A percentile compares a stretch with the other conserved stretches of the same genome.
phyloP scores from a whole-genome alignment of 2,329 filamentous ascomycete genomes.

The Pseudogymnoascus sp. region DNA sequence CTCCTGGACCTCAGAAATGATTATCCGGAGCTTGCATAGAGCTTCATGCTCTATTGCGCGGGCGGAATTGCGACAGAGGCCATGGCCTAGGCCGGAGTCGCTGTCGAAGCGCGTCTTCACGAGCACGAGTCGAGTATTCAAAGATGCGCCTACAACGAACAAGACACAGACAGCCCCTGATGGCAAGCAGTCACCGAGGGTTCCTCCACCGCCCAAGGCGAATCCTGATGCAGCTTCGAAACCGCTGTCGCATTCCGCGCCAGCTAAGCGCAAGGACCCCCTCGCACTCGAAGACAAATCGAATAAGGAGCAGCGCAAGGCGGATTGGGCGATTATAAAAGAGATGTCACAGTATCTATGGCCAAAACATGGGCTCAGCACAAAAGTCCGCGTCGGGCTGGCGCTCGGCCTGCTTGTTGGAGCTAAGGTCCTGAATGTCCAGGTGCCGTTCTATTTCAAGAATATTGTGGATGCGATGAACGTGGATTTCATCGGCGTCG shows the following conservation, averaged over 20 bases:
- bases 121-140: slow-evolving; percentile 20
- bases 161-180: slow-evolving; percentile 18
- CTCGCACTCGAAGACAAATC: slow-evolving; percentile 60
- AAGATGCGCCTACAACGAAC: slow-evolving; percentile 18
- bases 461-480: slow-evolving; percentile 97
- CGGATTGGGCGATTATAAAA: slow-evolving; percentile 97
- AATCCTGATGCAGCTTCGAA: slow-evolving; percentile 23
- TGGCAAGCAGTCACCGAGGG: slow-evolving; percentile 18
- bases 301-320: slow-evolving; percentile 84
- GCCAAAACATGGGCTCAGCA: slow-evolving; percentile 81
- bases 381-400: slow-evolving; percentile 75
- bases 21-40: slow-evolving; percentile 23
- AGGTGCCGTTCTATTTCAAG: slow-evolving; percentile 99
- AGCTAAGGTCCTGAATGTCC: slow-evolving; percentile 92
- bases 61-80: slow-evolving; percentile 17
- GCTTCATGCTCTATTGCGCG: slow-evolving; percentile 25
- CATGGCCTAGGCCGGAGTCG: slow-evolving; percentile 19
- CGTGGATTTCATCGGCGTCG: slow-evolving; percentile 76
- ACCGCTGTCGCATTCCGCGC: slow-evolving; percentile 15
- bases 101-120: slow-evolving; percentile 26
- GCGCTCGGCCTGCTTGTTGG: slow-evolving; percentile 79
- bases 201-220: slow-evolving; percentile 18
- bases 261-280: slow-evolving; percentile 39
- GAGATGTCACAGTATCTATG: slow-evolving; percentile 96
- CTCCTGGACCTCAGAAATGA: slow-evolving; percentile 19